Evolutionary conservation across 768 basidiomycete species (phyloP), one percentile per base, ranked within the genome.

Genomic region (Termitomyces titanicus): DNA sequence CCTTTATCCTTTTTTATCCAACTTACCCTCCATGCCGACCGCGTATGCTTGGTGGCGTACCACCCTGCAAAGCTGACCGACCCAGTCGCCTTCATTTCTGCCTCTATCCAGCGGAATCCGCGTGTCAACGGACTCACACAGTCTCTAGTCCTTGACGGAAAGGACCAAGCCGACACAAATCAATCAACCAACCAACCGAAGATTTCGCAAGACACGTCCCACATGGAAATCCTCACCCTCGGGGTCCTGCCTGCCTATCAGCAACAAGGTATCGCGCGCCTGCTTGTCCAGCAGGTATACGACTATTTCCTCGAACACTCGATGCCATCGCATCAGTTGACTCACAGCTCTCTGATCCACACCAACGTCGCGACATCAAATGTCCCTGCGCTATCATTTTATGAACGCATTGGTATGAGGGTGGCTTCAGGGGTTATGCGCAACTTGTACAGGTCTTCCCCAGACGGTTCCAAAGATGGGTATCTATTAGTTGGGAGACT

Each of bases 221-320:
- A 69, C 56, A 64, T 82, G 20, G 76, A 80, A 62, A 76, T 82
- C 56, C 77, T 81, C 31, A 80, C 80, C 1, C 75, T 82, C 3
- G 80, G 81, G 33, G 78, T 82, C 15, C 71, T 74, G 40, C 79
- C 80, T 5, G 57, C 69, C 2, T 76, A 71, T 63, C 79, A 72
- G 56, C 66, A 77, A 11, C 62, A 63, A 34, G 77, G 79, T 35
- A 64, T 81, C 35, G 79, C 76, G 10, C 72, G 71, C 33, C 72
- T 67, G n/a, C 75, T 82, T 54, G 63, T 80, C 27, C 67, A 64
- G 25, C 64, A 68, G 29, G 66, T 73, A 0, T 51, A 70, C 45
- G 51, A 68, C 33, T 63, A 64, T 45, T 60, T 75, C 60, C 63
- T 65, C 31, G 62, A 66, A 53, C 63, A 68, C 51, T 55, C 63